A percentile compares a stretch with the other conserved stretches of the same genome.
Conservation (phyloP, 257 asterid genomes). For the Solanum phureja region DNA sequence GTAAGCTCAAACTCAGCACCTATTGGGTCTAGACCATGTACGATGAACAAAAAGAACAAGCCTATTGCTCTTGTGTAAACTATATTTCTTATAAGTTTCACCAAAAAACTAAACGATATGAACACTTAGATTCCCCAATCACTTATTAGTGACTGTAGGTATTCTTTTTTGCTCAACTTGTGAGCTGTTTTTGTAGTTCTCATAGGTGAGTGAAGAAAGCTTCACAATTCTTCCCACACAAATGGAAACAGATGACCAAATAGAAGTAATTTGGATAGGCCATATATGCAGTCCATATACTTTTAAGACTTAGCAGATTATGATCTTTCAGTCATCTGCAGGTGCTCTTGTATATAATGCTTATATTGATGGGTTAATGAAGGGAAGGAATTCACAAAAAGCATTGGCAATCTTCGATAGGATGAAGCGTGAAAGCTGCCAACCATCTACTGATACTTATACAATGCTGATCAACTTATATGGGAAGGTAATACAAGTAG, state of each 20-base stretch:
- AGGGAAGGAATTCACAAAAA: constrained; percentile 40
- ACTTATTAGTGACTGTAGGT: background rate
- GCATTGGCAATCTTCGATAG: constrained; percentile 57
- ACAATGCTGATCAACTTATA: constrained; percentile 78
- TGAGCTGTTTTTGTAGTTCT: background rate
- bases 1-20: background rate
- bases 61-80: background rate
- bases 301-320: background rate
- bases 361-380: constrained; percentile 58
- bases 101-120: background rate
- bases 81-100: background rate
- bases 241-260: background rate
- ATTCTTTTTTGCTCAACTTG: background rate
- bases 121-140: background rate
- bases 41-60: background rate
- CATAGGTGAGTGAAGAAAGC: background rate
- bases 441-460: constrained; percentile 62
- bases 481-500: constrained; percentile 54
- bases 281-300: background rate
- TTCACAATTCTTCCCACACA: background rate
- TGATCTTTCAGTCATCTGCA: constrained; percentile 15
- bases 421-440: constrained; percentile 66
- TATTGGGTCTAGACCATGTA: background rate
- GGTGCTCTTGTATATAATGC: constrained; percentile 71
- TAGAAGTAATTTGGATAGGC: background rate